These are phyloP conservation scores for Oryza brachyantha DNA, from an alignment of 176 grass and related monocot species.

Conservation along the genomic window DNA sequence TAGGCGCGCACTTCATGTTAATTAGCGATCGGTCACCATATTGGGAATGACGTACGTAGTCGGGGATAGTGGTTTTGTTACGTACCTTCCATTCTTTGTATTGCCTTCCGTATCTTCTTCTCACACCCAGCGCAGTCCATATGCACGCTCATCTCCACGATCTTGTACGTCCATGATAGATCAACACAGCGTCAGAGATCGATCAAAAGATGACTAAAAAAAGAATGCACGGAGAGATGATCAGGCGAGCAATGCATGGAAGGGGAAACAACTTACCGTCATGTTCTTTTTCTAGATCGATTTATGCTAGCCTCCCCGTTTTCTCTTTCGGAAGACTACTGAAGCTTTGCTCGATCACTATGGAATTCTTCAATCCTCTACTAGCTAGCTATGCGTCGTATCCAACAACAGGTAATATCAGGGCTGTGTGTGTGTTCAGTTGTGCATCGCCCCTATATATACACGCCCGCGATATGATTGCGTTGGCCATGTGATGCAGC, in stretches of 20 bases:
- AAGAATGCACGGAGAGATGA: neutral
- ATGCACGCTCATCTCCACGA: constrained; percentile 90
- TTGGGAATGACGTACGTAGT: neutral
- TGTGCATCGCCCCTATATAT: neutral
- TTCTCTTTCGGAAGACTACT: neutral
- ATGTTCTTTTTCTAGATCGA: neutral
- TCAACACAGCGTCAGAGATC: neutral
- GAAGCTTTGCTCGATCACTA: neutral
- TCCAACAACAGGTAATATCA: neutral
- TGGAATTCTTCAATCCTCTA: neutral
- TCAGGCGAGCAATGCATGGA: neutral
- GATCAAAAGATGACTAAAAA: neutral
- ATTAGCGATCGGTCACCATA: neutral
- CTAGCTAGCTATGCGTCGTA: neutral
- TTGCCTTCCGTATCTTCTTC: constrained; percentile 77
- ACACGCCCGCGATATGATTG: neutral
- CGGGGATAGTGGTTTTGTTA: no score
- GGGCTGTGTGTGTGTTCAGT: neutral
- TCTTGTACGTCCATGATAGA: constrained; percentile 28
- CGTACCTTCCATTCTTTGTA: constrained; percentile 60
- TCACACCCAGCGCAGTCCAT: constrained; percentile 91
- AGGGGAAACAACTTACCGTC: constrained; percentile 9
- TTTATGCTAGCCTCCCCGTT: neutral
- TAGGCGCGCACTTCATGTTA: neutral
- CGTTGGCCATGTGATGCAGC: neutral